Conservation (phyloP, 495 filamentous ascomycete genomes). For the Trichocladium antarcticum region DNA sequence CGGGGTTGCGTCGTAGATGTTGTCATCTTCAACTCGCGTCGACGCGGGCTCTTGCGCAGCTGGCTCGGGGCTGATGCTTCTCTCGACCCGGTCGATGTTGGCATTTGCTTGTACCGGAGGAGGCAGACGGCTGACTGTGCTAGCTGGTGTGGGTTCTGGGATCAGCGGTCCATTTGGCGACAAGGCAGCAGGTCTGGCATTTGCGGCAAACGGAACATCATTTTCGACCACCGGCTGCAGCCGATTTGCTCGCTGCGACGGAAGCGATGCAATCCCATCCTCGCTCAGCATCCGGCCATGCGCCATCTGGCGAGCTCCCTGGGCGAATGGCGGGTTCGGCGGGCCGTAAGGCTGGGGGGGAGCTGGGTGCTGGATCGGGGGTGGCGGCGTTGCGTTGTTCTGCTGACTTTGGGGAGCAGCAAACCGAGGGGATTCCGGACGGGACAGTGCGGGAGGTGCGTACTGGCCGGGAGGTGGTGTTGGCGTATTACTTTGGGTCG, state of each 20-base stretch:
- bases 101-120: conserved; percentile 1
- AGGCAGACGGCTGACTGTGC: conserved; percentile 30
- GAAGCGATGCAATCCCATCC: conserved; percentile 13
- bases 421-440: no score
- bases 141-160: conserved; percentile 22
- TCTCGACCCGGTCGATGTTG: conserved; percentile 2
- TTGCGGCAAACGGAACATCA: conserved; percentile 6
- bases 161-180: conserved; percentile 17
- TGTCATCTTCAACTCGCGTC: conserved; percentile 22
- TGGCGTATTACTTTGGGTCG: no score
- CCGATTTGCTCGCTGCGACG: conserved; percentile 13
- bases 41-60: conserved; percentile 6
- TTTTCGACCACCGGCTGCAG: background rate
- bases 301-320: background rate
- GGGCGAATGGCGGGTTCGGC: background rate
- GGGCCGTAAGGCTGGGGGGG: background rate
- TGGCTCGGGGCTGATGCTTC: conserved; percentile 23
- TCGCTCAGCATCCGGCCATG: background rate
- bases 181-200: background rate
- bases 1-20: conserved; percentile 39
- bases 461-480: background rate
- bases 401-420: no score
- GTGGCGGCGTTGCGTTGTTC: background rate
- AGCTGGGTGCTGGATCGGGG: background rate
- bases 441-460: no score